phyloP scores from a whole-genome alignment of 139 green algal species.

The Ettlia oleoabundans region DNA sequence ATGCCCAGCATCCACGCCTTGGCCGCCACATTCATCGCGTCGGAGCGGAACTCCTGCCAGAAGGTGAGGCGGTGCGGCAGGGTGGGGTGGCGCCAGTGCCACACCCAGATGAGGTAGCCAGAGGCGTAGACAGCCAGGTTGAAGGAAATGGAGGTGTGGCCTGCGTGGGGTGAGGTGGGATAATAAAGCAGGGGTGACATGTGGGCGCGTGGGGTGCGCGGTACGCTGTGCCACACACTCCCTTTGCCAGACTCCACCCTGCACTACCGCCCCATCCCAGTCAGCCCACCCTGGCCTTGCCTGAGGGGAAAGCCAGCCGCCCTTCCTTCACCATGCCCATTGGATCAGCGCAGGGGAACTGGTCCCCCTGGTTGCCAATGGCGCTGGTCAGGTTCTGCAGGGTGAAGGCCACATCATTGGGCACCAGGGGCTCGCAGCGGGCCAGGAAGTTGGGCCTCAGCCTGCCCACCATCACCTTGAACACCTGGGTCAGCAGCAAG shows the following conservation, averaged over 20 bases:
- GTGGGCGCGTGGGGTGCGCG: no score
- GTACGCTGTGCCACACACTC: no score
- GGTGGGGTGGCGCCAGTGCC: slow-evolving; percentile 34
- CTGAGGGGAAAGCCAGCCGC: slow-evolving; percentile 27
- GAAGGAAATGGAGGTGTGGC: slow-evolving; percentile 41
- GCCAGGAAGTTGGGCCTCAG: slow-evolving; percentile 47
- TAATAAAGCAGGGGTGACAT: no score
- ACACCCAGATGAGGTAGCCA: slow-evolving; percentile 52
- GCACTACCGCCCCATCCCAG: background rate
- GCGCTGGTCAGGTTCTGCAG: slow-evolving; percentile 24
- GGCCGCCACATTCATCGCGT: slow-evolving; percentile 43
- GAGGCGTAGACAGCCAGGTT: slow-evolving; percentile 41
- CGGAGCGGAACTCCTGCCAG: slow-evolving; percentile 32
- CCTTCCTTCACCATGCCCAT: background rate
- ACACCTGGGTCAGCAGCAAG: slow-evolving; percentile 37
- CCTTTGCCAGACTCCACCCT: no score
- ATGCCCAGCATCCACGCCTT: slow-evolving; percentile 46
- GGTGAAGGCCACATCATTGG: background rate
- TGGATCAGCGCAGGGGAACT: slow-evolving; percentile 28
- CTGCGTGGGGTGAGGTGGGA: background rate
- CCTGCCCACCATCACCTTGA: slow-evolving; percentile 43
- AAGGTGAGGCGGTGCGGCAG: background rate
- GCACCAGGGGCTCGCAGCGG: slow-evolving; percentile 33
- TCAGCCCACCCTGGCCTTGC: background rate
- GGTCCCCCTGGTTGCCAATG: background rate